phyloP scores from a whole-genome alignment of 192 early-diverging fungal species.

The Coemansia umbellata region DNA sequence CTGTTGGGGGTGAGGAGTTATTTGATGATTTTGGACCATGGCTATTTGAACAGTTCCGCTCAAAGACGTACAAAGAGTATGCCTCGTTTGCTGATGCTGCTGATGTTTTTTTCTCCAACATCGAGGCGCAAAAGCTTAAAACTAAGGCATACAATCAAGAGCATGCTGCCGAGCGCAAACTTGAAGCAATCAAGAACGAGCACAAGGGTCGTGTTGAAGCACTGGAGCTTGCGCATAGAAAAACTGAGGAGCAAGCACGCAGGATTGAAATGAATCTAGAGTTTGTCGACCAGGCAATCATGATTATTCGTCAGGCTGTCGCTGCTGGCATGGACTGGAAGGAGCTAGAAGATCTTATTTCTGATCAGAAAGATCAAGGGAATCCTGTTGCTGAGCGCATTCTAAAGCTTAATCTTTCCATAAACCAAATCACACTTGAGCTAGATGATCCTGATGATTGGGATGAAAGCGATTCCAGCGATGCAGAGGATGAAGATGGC shows the following conservation, averaged over 20 bases:
- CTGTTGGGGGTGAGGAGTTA: constrained; percentile 10
- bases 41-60: constrained; percentile 61
- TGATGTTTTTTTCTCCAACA: constrained; percentile 88
- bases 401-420: constrained; percentile 66
- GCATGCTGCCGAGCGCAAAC: constrained; percentile 70
- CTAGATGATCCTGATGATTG: constrained; percentile 46
- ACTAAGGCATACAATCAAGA: constrained; percentile 71
- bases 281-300: constrained; percentile 82
- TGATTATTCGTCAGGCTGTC: constrained; percentile 82
- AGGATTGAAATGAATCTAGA: constrained; percentile 83
- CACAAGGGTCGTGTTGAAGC: constrained; percentile 74
- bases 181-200: constrained; percentile 74
- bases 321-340: constrained; percentile 95
- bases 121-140: constrained; percentile 80
- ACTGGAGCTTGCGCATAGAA: constrained; percentile 68
- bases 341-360: constrained; percentile 84
- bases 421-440: constrained; percentile 72
- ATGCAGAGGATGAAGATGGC: constrained; percentile 42
- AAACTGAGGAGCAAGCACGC: constrained; percentile 70
- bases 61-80: constrained; percentile 56
- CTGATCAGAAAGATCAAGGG: constrained; percentile 70
- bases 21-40: constrained; percentile 70
- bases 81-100: constrained; percentile 78
- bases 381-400: constrained; percentile 84
- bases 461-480: constrained; percentile 18